These are phyloP conservation scores for Pleurotus citrinopileatus DNA, from an alignment of 768 basidiomycete species.

Conservation along the genomic window DNA sequence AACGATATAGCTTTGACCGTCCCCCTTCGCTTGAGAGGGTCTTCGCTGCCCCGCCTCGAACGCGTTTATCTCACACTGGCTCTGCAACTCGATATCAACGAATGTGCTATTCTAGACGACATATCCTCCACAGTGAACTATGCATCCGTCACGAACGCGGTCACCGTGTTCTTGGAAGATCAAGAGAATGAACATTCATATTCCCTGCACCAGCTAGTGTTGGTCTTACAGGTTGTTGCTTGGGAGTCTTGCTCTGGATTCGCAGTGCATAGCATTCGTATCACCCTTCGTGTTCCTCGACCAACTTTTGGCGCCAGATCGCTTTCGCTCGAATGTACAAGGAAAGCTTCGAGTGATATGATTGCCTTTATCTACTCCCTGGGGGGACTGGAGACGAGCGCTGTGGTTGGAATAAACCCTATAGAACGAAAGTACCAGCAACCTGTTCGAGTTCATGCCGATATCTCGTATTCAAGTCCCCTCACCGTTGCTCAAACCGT, in stretches of 20 bases:
- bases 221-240: too few species aligned
- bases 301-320: neutral
- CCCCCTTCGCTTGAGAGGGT: neutral
- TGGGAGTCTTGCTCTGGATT: neutral
- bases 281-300: neutral
- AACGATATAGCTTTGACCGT: neutral
- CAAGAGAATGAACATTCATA: neutral
- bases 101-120: neutral
- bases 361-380: conserved; percentile 14
- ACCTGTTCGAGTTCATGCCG: conserved; percentile 41
- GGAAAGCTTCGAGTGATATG: neutral
- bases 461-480: conserved; percentile 24
- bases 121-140: neutral
- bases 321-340: neutral
- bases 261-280: neutral
- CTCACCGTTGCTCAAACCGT: conserved; percentile 13
- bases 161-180: neutral
- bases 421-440: conserved; percentile 68
- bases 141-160: neutral
- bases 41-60: neutral
- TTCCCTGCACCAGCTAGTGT: neutral
- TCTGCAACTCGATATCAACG: neutral
- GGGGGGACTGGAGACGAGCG: conserved; percentile 42
- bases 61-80: neutral
- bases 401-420: conserved; percentile 67